These are phyloP conservation scores for Ophiostoma montium DNA, from an alignment of 2,329 filamentous ascomycete species.

Conservation along the genomic window DNA sequence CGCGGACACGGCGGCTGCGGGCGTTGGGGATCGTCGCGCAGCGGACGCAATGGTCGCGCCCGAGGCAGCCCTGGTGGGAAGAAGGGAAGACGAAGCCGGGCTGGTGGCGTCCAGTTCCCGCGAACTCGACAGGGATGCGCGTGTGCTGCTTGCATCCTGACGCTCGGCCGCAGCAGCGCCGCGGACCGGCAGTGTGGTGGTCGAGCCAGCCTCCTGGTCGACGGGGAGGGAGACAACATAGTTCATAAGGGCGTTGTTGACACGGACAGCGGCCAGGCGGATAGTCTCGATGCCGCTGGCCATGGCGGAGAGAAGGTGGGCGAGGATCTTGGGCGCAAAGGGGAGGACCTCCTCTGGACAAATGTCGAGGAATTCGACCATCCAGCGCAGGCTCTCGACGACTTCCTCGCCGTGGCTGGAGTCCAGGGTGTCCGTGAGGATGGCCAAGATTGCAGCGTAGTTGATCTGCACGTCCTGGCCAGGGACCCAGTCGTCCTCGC, in stretches of 20 bases:
- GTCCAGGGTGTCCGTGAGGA: slow-evolving; percentile 77
- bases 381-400: slow-evolving; percentile 83
- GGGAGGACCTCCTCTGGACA: slow-evolving; percentile 92
- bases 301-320: slow-evolving; percentile 85
- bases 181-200: neutral
- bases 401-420: slow-evolving; percentile 72
- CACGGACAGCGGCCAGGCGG: slow-evolving; percentile 71
- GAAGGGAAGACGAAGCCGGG: slow-evolving; percentile 26
- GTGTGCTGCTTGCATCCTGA: slow-evolving; percentile 32
- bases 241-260: slow-evolving; percentile 83
- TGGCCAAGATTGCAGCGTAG: slow-evolving; percentile 80
- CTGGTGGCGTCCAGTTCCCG: slow-evolving; percentile 39
- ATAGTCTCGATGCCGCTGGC: slow-evolving; percentile 84
- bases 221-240: slow-evolving; percentile 87
- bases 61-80: neutral
- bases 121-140: slow-evolving; percentile 37
- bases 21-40: neutral
- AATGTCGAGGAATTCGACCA: slow-evolving; percentile 92
- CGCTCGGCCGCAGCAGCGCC: slow-evolving; percentile 21
- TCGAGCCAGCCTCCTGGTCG: slow-evolving; percentile 30
- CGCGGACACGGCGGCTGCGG: slow-evolving; percentile 21
- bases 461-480: slow-evolving; percentile 95
- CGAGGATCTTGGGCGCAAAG: slow-evolving; percentile 84
- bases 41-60: slow-evolving; percentile 34
- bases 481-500: slow-evolving; percentile 90